Percentiles rank a stretch among this genome's conserved stretches.
Conservation (phyloP, 495 filamentous ascomycete genomes). For the Podospora sp. region DNA sequence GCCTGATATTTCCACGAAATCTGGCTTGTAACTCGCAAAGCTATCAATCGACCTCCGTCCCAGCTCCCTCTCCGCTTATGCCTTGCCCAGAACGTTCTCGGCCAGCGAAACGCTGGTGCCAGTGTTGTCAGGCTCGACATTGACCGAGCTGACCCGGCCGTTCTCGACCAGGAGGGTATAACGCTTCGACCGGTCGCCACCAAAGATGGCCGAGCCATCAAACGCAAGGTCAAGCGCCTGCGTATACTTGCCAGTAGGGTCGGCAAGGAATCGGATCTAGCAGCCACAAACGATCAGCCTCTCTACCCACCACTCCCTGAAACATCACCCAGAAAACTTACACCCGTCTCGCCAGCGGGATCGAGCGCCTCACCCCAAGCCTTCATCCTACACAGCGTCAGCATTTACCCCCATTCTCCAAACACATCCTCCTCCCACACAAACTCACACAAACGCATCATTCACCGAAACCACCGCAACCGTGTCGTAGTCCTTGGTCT, state of each 20-base stretch:
- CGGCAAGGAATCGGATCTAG: slow-evolving; percentile 83
- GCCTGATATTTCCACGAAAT: not conserved
- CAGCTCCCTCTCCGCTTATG: not conserved
- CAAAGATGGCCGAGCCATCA: slow-evolving; percentile 82
- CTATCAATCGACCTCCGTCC: not conserved
- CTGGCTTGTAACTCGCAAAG: not conserved
- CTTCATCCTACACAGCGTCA: slow-evolving; percentile 64
- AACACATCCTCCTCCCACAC: not conserved
- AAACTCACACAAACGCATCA: slow-evolving; percentile 86
- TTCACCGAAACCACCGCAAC: slow-evolving; percentile 92
- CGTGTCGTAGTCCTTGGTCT: slow-evolving; percentile 71
- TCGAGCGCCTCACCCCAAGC: slow-evolving; percentile 79
- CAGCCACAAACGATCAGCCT: not conserved
- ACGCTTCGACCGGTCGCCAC: slow-evolving; percentile 81
- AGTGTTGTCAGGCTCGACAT: slow-evolving; percentile 92
- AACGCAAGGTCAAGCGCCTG: slow-evolving; percentile 82
- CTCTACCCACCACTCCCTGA: not conserved
- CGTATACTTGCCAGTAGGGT: slow-evolving; percentile 82
- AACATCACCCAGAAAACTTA: no score
- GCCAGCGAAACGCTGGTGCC: slow-evolving; percentile 65
- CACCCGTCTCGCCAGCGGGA: slow-evolving; percentile 68
- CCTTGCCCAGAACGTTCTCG: slow-evolving; percentile 69
- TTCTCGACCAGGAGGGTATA: slow-evolving; percentile 80
- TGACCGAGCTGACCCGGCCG: slow-evolving; percentile 73
- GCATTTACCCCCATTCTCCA: not conserved